These are phyloP conservation scores for Polytrichum commune DNA, from an alignment of 225 moss, liverwort and hornwort species.

Conservation along the genomic window DNA sequence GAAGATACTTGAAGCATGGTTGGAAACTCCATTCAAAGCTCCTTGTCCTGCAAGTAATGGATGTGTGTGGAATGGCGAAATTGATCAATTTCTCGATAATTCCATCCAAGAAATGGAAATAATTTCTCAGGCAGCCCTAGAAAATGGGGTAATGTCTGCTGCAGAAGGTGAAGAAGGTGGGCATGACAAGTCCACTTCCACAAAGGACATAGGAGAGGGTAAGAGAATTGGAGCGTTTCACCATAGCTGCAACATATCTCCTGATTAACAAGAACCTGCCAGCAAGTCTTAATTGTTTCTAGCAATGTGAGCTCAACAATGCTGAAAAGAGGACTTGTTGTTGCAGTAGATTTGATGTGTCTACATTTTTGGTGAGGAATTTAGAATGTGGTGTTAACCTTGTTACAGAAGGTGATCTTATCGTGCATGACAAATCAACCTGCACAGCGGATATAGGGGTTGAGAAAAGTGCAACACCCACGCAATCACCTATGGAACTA, in stretches of 20 bases:
- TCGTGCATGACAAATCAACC: not conserved
- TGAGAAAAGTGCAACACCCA: constrained; percentile 10
- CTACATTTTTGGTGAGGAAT: too few relatives aligned
- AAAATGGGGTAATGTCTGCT: constrained; percentile 17
- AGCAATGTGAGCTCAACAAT: too few relatives aligned
- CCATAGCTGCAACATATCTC: too few relatives aligned
- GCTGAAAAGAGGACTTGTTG: too few relatives aligned
- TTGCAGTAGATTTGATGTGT: too few relatives aligned
- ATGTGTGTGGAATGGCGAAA: constrained; percentile 39
- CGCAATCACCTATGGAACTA: constrained; percentile 19
- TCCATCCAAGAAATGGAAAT: constrained; percentile 50
- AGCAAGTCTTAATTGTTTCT: too few relatives aligned
- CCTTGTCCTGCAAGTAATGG: constrained; percentile 58
- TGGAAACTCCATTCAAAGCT: constrained; percentile 57
- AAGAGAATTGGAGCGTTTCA: not conserved
- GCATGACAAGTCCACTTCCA: not conserved
- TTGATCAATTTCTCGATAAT: constrained; percentile 36
- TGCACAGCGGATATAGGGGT: not conserved
- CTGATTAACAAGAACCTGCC: too few relatives aligned
- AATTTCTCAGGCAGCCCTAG: constrained; percentile 36
- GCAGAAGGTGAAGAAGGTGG: constrained; percentile 7
- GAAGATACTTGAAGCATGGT: constrained; percentile 53
- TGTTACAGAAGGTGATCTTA: constrained; percentile 6
- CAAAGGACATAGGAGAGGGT: not conserved
- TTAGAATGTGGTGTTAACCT: constrained; percentile 6